phyloP scores from a whole-genome alignment of 192 early-diverging fungal genomes.

The Podochytrium sp. region DNA sequence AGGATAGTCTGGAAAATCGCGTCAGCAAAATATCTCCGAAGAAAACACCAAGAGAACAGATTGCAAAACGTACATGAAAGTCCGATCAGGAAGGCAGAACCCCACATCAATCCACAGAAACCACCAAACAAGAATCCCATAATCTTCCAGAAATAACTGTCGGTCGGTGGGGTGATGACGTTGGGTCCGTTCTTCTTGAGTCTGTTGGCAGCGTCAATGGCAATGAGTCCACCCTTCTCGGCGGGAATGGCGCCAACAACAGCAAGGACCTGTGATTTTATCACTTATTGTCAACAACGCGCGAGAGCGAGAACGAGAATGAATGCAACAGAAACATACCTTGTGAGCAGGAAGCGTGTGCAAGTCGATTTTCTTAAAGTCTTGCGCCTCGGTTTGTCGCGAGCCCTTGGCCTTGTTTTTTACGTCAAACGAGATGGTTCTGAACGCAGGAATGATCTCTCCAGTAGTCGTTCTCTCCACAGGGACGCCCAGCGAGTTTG shows the following conservation, averaged over 20 bases:
- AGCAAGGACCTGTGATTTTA: neutral
- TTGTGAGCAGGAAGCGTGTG: conserved; percentile 1
- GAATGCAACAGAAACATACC: neutral
- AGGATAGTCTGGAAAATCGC: too few relatives aligned
- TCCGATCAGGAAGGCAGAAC: conserved; percentile 19
- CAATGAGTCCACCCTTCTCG: conserved; percentile 8
- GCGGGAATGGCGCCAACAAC: neutral
- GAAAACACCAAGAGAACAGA: too few relatives aligned
- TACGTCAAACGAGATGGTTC: conserved; percentile 17
- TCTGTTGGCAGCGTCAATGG: neutral
- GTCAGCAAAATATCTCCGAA: too few relatives aligned
- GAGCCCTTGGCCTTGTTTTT: neutral
- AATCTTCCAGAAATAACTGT: conserved; percentile 25
- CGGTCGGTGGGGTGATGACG: conserved; percentile 24
- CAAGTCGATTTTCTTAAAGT: conserved; percentile 11
- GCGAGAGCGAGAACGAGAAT: neutral
- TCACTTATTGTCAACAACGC: too few relatives aligned
- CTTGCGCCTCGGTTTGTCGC: neutral
- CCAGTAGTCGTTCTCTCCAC: neutral
- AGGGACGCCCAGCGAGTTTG: neutral
- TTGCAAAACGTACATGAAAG: too few relatives aligned
- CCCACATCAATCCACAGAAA: conserved; percentile 44
- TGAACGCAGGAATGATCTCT: conserved; percentile 27
- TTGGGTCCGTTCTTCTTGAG: conserved; percentile 36
- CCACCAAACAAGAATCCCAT: conserved; percentile 40